Percentiles rank a stretch among this genome's conserved stretches.
phyloP scores from a whole-genome alignment of 805 yeast species.

The Cyberlindnera euphorbiae region DNA sequence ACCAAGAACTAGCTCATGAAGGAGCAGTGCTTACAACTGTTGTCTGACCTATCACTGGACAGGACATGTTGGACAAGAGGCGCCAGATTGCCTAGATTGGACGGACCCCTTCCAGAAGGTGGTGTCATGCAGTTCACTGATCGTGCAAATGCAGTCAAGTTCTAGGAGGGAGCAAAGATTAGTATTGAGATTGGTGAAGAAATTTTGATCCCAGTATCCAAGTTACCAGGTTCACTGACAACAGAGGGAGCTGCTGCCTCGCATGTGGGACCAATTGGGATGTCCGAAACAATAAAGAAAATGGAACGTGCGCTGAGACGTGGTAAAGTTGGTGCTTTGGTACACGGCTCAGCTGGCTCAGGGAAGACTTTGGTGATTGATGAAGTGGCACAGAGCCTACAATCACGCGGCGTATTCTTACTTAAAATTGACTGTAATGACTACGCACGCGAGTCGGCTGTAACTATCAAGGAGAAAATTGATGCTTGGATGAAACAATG shows the following conservation, averaged over 20 bases:
- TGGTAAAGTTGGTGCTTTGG: constrained; percentile 50
- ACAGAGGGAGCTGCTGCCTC: neutral
- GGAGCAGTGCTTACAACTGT: constrained; percentile 18
- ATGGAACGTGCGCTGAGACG: constrained; percentile 37
- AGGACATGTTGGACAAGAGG: constrained; percentile 44
- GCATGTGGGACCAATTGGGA: constrained; percentile 45
- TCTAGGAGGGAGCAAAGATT: constrained; percentile 31
- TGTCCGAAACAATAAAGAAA: constrained; percentile 39
- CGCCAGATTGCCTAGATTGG: constrained; percentile 46
- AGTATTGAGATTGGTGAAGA: constrained; percentile 49
- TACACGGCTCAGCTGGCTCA: constrained; percentile 74
- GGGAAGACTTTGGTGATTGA: constrained; percentile 66
- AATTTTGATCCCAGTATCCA: constrained; percentile 23
- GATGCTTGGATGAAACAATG: constrained; percentile 44
- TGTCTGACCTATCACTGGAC: constrained; percentile 14
- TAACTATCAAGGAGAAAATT: constrained; percentile 40
- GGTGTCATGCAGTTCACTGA: constrained; percentile 49
- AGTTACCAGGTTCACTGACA: constrained; percentile 13
- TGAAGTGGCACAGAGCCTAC: constrained; percentile 35
- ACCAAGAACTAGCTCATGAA: constrained; percentile 19
- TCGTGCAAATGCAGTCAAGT: constrained; percentile 36
- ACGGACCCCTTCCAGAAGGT: constrained; percentile 53
- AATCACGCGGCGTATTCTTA: constrained; percentile 37
- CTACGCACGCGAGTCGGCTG: constrained; percentile 49
- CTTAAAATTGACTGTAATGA: constrained; percentile 51